Base-by-base conservation (phyloP, 108 stramenopile genomes). In the Hondaea fermentalgiana region DNA sequence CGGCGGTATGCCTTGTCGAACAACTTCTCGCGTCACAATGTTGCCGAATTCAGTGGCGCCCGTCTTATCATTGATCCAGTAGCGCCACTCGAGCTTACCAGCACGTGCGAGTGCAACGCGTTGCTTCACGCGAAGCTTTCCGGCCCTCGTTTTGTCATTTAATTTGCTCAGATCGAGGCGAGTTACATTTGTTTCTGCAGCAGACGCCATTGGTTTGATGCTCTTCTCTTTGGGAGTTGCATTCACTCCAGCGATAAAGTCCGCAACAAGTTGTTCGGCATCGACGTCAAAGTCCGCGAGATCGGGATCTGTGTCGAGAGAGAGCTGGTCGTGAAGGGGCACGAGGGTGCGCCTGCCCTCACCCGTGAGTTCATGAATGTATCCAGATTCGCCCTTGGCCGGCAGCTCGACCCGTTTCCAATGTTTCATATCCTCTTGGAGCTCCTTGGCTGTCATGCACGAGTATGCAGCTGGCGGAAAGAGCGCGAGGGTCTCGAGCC, bases 21-120 rank as follows among this genome's bases (percentile, higher is more conserved):
- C 42, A 17, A 83, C 76, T 23, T 83, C 76, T 16, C 6, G 19
- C n/a, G 76, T 83, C 10, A 83, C 49, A 16, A 47, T 25, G 51
- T 83, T 83, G 51, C 76, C 76, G 25, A n/a, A 83, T 83, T 83
- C 76, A 8, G 76, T 83, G n/a, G 45, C 45, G n/a, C 76, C 76
- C 6, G n/a, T 83, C 6, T 83, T 28, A 2, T 47, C 76, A 23
- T 53, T 83, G 49, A 83, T 23, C 76, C 76, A 83, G 51, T 83
- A 83, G 6, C n/a, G 19, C 76, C 76, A 83, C 28, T 83, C 76
- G 0, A 28, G 6, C 23, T 53, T 83, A 2, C 28, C 51, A 10
- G 64, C 64, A 23, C 42, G 64, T 10, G 64, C 64, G 3, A 69
- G 8, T 12, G 64, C 64, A 10, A 42, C 10, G 5, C 64, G 64